Conservation (phyloP, 73 alveolate species). For the Loxodes magnus region DNA sequence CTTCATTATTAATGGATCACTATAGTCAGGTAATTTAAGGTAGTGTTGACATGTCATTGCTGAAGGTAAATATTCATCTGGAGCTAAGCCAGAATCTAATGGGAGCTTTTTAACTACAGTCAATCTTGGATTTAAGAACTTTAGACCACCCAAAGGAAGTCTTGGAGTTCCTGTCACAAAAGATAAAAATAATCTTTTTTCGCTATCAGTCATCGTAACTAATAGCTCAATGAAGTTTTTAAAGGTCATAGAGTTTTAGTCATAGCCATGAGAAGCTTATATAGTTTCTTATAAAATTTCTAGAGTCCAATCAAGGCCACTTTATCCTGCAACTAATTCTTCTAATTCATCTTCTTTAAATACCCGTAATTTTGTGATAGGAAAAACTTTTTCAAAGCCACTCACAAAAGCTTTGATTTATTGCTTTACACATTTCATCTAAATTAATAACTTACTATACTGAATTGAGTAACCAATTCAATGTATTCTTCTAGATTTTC, state of each 20-base stretch:
- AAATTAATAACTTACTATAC: no score
- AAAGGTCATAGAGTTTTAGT: conserved; percentile 40
- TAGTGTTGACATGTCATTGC: conserved; percentile 78
- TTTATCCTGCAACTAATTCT: conserved; percentile 63
- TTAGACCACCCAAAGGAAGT: conserved; percentile 90
- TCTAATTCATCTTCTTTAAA: conserved; percentile 62
- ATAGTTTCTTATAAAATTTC: conserved; percentile 29
- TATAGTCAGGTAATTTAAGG: conserved; percentile 85
- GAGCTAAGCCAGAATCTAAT: conserved; percentile 4
- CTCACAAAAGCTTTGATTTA: conserved; percentile 54
- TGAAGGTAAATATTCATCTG: conserved; percentile 54
- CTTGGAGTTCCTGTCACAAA: conserved; percentile 87
- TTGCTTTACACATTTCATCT: conserved; percentile 35
- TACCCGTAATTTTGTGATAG: conserved; percentile 47
- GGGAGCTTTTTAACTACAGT: conserved; percentile 78
- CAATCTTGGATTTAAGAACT: conserved; percentile 78
- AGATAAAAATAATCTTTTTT: conserved; percentile 51
- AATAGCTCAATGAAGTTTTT: conserved; percentile 14
- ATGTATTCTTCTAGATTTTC: conserved; percentile 67
- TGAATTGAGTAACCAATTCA: conserved; percentile 46
- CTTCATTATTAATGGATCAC: conserved; percentile 30
- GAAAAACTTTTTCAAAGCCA: conserved; percentile 60
- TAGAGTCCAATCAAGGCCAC: conserved; percentile 50
- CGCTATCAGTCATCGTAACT: conserved; percentile 27
- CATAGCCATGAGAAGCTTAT: conserved; percentile 74